Base-by-base conservation (phyloP, 164 flowering plant genomes). In the Kalanchoe fedtschenkoi region DNA sequence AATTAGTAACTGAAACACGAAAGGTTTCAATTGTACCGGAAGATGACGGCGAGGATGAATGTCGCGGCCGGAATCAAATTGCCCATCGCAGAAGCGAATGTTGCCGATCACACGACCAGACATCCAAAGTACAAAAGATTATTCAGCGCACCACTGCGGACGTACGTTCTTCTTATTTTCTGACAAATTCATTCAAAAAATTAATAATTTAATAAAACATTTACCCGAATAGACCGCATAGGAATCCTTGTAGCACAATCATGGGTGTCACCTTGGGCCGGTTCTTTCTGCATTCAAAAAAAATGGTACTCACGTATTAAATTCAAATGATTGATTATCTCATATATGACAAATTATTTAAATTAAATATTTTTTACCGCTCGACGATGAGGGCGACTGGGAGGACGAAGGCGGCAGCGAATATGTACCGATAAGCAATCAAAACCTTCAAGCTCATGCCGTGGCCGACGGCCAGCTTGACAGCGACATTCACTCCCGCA, bases 371-470 rank as follows among this genome's bases (percentile, higher is more conserved):
- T n/a, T n/a, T n/a, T 26, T 5, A 58, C 61, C 61, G 37, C 33
- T 58, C 39, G 24, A 58, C 16, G 26, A 58, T 17, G 39, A 58
- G 26, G 39, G 61, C 61, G 26, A 58, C 17, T 10, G 61, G 61
- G 39, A 58, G 38, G 39, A 58, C 17, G 39, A 58, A 58, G 10
- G 39, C 61, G 24, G 61, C n/a, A 11, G 61, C 61, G 39, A 58
- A 32, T 24, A 58, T 58, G 61, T 30, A 58, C 22, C 61, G 15
- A 17, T 58, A 58, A 2, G 61, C 61, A 21, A 58, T 34, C 5
- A 58, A 21, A 17, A 58, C 61, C 39, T 34, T 58, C 21, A 58
- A 13, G 15, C 61, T 58, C 61, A 58, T 58, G 17, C 61, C 61
- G 33, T 58, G 38, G 5, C 33, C 33, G 26, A 32, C 61, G 17